phyloP scores from a whole-genome alignment of 1,284 basidiomycete genomes.

The Leccinum subfulvum region DNA sequence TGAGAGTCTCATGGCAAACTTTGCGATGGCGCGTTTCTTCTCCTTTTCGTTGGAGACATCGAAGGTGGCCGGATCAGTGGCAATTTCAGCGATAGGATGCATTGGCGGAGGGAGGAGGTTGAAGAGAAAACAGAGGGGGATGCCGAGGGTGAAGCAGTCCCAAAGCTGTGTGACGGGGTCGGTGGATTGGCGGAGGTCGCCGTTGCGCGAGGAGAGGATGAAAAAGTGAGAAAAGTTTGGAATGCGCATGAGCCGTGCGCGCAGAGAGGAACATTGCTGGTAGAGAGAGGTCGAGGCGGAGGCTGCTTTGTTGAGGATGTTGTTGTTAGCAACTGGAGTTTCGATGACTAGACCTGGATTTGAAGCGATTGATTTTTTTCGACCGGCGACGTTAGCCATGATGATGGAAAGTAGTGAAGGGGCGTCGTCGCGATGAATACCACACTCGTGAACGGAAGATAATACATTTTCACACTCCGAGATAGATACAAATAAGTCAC shows the following conservation, averaged over 20 bases:
- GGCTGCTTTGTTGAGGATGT: slow-evolving; percentile 82
- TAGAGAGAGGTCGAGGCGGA: slow-evolving; percentile 81
- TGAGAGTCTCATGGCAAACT: slow-evolving; percentile 74
- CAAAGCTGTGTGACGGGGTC: slow-evolving; percentile 92
- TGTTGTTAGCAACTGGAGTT: slow-evolving; percentile 72
- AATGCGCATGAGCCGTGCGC: slow-evolving; percentile 72
- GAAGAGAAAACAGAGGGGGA: slow-evolving; percentile 93
- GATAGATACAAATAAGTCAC: slow-evolving; percentile 29
- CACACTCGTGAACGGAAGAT: slow-evolving; percentile 16
- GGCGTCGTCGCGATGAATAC: too few species aligned
- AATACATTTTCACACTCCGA: slow-evolving; percentile 35
- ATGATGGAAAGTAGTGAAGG: slow-evolving; percentile 27
- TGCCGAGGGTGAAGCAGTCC: slow-evolving; percentile 90
- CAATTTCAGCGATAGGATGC: slow-evolving; percentile 61
- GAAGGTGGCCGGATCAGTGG: slow-evolving; percentile 63
- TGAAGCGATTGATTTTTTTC: slow-evolving; percentile 80
- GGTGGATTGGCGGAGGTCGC: slow-evolving; percentile 66
- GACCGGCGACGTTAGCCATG: slow-evolving; percentile 67
- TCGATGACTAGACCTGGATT: slow-evolving; percentile 67
- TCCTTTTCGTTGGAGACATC: slow-evolving; percentile 72
- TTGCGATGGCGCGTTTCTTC: slow-evolving; percentile 77
- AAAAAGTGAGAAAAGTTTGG: slow-evolving; percentile 72
- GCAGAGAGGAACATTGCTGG: slow-evolving; percentile 80
- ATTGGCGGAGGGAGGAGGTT: slow-evolving; percentile 79
- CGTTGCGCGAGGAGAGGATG: slow-evolving; percentile 51